Evolutionary conservation across 805 yeast species (phyloP).

Genomic region (Saccharomycopsis olivae): DNA sequence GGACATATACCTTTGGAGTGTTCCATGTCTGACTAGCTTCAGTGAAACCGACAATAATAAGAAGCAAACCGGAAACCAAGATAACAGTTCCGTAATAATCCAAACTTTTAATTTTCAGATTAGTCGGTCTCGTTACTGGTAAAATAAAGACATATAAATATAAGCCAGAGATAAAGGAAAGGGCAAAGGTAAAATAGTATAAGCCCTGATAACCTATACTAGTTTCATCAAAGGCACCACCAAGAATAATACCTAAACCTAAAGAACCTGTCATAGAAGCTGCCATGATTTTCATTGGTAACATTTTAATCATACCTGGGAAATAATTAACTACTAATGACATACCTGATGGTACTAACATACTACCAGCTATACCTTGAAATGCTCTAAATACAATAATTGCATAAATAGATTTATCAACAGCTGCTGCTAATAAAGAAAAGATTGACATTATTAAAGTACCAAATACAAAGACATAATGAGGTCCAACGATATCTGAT

Average conservation of each 20-base stretch:
- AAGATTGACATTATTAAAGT: slow-evolving; percentile 33
- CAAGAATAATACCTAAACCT: slow-evolving; percentile 30
- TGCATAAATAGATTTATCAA: slow-evolving; percentile 25
- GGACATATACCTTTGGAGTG: slow-evolving; percentile 26
- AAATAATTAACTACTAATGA: slow-evolving; percentile 26
- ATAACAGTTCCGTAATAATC: slow-evolving; percentile 28
- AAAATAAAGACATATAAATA: slow-evolving; percentile 24
- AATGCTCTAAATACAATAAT: slow-evolving; percentile 36
- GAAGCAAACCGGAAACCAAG: slow-evolving; percentile 33
- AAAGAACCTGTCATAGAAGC: slow-evolving; percentile 22
- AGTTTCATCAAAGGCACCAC: slow-evolving; percentile 34
- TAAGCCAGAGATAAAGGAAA: slow-evolving; percentile 30
- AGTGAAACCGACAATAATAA: slow-evolving; percentile 16
- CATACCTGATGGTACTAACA: slow-evolving; percentile 29
- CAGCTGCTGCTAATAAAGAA: slow-evolving; percentile 28
- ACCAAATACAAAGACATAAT: slow-evolving; percentile 24
- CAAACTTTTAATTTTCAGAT: slow-evolving; percentile 23
- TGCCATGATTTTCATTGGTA: slow-evolving; percentile 29
- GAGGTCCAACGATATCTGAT: slow-evolving; percentile 30
- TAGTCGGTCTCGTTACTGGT: slow-evolving; percentile 22
- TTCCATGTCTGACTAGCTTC: slow-evolving; percentile 14
- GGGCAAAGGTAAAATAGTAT: slow-evolving; percentile 30
- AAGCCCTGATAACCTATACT: slow-evolving; percentile 30
- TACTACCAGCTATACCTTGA: slow-evolving; percentile 36
- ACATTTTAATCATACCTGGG: slow-evolving; percentile 22